Conservation (phyloP, 441 rosid genomes). For the Croton laevigatus region DNA sequence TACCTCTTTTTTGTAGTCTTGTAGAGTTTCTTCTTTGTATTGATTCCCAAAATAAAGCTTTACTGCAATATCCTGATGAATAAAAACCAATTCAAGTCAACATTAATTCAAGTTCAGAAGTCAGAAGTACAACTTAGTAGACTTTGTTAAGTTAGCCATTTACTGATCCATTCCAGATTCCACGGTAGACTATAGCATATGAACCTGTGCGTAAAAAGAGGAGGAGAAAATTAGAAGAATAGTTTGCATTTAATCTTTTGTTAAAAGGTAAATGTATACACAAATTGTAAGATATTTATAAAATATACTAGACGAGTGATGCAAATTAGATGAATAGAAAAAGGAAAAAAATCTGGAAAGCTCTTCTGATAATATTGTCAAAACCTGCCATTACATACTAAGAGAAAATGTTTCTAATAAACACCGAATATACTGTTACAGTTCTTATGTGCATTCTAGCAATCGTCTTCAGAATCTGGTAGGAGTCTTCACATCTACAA, state of each 20-base stretch:
- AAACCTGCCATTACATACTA: not conserved
- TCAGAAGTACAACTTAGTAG: not conserved
- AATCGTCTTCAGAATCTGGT: not conserved
- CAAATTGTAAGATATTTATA: not conserved
- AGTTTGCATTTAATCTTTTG: not conserved
- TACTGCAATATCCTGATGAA: conserved; percentile 72
- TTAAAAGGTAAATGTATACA: not conserved
- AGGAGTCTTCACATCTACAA: not conserved
- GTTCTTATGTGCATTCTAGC: not conserved
- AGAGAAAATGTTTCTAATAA: not conserved
- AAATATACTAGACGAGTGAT: not conserved
- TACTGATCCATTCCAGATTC: conserved; percentile 87
- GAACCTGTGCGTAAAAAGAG: conserved; percentile 50
- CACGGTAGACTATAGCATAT: conserved; percentile 66
- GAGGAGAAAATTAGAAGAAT: conserved; percentile 1
- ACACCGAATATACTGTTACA: not conserved
- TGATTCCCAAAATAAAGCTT: conserved; percentile 69
- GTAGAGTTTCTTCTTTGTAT: conserved; percentile 48
- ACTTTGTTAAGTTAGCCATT: conserved; percentile 21
- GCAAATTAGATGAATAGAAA: not conserved
- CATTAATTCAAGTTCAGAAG: conserved; percentile 10
- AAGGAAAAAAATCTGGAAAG: not conserved
- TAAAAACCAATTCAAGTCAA: conserved; percentile 13
- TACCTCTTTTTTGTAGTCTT: conserved; percentile 79
- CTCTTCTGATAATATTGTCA: not conserved